A percentile compares a stretch with the other conserved stretches of the same genome.
Conservation (phyloP, 805 yeast genomes). For the Blastobotrys mokoenaii region DNA sequence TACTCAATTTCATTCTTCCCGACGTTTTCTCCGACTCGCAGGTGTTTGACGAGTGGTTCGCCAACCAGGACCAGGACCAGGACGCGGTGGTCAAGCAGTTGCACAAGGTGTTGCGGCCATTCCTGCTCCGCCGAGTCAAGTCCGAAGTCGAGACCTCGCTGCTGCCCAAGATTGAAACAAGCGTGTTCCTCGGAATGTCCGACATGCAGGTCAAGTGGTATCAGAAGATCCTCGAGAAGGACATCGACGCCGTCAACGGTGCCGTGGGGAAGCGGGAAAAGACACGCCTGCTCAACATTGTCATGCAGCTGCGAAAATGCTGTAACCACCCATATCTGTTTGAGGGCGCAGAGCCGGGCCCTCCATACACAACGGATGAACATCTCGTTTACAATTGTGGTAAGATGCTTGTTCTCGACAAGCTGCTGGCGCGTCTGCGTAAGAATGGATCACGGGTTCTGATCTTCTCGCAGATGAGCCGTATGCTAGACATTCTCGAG, state of each 20-base stretch:
- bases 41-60: slow-evolving; percentile 90
- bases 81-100: slow-evolving; percentile 81
- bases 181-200: slow-evolving; percentile 88
- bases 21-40: slow-evolving; percentile 92
- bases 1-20: slow-evolving; percentile 80
- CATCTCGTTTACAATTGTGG: slow-evolving; percentile 87
- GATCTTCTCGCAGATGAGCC: slow-evolving; percentile 89
- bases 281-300: slow-evolving; percentile 83
- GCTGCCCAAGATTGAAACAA: slow-evolving; percentile 83
- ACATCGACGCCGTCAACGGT: slow-evolving; percentile 93
- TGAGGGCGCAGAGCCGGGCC: slow-evolving; percentile 99
- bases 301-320: slow-evolving; percentile 93
- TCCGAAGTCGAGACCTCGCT: slow-evolving; percentile 88
- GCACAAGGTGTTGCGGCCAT: slow-evolving; percentile 83
- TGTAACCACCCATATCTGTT: slow-evolving; percentile 95
- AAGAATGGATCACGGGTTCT: slow-evolving; percentile 80
- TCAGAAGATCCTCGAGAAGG: slow-evolving; percentile 78
- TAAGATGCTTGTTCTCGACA: slow-evolving; percentile 82
- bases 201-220: slow-evolving; percentile 95
- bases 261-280: slow-evolving; percentile 91
- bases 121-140: slow-evolving; percentile 79
- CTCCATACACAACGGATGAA: slow-evolving; percentile 93
- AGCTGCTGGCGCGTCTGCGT: slow-evolving; percentile 62
- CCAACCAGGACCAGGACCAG: slow-evolving; percentile 45
- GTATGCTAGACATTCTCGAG: slow-evolving; percentile 81